phyloP scores from a whole-genome alignment of 2,329 filamentous ascomycete genomes.

The Shiraia bambusicola region DNA sequence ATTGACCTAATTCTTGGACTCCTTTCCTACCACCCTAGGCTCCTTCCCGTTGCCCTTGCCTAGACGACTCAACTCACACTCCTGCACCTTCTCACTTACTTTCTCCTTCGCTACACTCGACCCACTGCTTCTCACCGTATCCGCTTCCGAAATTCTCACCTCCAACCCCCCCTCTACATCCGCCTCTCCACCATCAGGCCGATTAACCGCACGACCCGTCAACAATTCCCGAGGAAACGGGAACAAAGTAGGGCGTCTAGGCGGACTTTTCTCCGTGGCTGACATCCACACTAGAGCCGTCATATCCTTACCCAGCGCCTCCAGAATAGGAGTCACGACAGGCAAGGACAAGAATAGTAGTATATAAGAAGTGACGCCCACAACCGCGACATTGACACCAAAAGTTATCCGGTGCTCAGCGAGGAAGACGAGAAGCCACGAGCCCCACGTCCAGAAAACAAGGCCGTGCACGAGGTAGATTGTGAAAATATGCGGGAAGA shows the following conservation, averaged over 20 bases:
- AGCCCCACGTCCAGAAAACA: constrained; percentile 49
- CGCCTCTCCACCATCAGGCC: not conserved
- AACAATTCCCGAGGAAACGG: constrained; percentile 31
- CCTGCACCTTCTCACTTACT: too few species aligned
- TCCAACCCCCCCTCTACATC: constrained; percentile 8
- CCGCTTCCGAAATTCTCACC: too few species aligned
- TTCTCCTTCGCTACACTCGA: too few species aligned
- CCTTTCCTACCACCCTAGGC: too few species aligned
- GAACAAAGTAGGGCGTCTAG: constrained; percentile 34
- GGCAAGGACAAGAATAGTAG: constrained; percentile 37
- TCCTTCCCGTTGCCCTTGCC: too few species aligned
- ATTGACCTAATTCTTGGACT: too few species aligned
- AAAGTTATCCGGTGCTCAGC: constrained; percentile 34
- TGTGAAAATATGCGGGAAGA: constrained; percentile 54
- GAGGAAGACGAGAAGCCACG: constrained; percentile 16
- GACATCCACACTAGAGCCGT: constrained; percentile 42
- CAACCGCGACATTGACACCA: constrained; percentile 39
- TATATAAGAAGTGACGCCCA: constrained; percentile 41
- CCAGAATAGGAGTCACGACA: constrained; percentile 43
- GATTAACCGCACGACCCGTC: constrained; percentile 10
- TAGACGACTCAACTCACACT: too few species aligned
- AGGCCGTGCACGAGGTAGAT: constrained; percentile 53
- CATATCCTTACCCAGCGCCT: constrained; percentile 44
- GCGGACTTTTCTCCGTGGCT: constrained; percentile 39
- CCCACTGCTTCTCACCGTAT: too few species aligned